Percentiles rank a stretch among this genome's conserved stretches.
Evolutionary conservation across 2,329 filamentous ascomycete genomes (phyloP).

Genomic region (Coniochaeta ligniaria): DNA sequence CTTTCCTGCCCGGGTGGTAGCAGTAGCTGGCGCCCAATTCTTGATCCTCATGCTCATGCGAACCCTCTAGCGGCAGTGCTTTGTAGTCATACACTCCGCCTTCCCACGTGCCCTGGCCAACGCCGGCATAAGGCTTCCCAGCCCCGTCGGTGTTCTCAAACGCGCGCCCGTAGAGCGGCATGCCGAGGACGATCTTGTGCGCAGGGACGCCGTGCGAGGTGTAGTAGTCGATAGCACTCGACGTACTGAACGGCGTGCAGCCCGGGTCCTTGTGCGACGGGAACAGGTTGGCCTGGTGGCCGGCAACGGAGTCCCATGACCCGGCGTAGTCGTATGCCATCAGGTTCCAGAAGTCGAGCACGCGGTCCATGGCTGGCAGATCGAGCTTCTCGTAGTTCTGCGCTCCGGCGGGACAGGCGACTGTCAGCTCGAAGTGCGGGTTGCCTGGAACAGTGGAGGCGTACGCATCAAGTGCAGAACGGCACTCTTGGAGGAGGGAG

Average conservation of each 20-base stretch:
- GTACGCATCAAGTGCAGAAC: constrained; percentile 52
- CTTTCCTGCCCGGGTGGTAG: constrained; percentile 55
- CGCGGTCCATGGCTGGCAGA: constrained; percentile 55
- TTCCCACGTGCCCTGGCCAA: constrained; percentile 80
- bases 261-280: constrained; percentile 46
- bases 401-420: constrained; percentile 56
- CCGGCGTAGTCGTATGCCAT: constrained; percentile 91
- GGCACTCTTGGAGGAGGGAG: constrained; percentile 48
- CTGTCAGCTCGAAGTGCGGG: constrained; percentile 56
- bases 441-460: constrained; percentile 30
- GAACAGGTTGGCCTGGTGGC: constrained; percentile 77
- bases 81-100: constrained; percentile 85
- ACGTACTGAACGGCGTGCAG: constrained; percentile 72
- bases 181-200: constrained; percentile 76
- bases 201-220: constrained; percentile 53
- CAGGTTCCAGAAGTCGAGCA: constrained; percentile 69
- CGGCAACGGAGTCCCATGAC: constrained; percentile 65
- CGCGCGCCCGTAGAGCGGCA: constrained; percentile 85
- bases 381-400: constrained; percentile 57
- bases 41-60: constrained; percentile 56
- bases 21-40: constrained; percentile 67
- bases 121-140: constrained; percentile 61
- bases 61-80: constrained; percentile 62
- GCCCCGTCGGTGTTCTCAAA: constrained; percentile 74
- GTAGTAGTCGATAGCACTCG: constrained; percentile 66